These are phyloP conservation scores for Fusarium falciforme DNA, from an alignment of 2,329 filamentous ascomycete genomes.

Conservation along the genomic window DNA sequence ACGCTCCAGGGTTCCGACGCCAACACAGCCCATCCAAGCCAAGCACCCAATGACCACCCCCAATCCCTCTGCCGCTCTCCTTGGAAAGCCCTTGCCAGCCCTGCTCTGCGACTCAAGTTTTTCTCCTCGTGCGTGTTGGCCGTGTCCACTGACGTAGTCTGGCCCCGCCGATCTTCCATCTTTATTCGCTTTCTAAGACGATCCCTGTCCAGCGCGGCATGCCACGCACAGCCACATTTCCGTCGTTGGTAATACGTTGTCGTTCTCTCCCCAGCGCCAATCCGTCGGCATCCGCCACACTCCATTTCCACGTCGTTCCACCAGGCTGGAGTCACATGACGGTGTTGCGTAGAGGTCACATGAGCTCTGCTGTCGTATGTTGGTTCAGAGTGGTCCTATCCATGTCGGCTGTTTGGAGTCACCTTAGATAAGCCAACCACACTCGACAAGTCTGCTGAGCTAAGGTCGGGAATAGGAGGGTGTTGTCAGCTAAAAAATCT, in stretches of 20 bases:
- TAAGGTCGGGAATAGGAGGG: slow-evolving; percentile 1
- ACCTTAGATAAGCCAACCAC: slow-evolving; percentile 15
- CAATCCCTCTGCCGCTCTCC: slow-evolving; percentile 37
- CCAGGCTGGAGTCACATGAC: slow-evolving; percentile 42
- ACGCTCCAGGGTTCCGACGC: slow-evolving; percentile 31
- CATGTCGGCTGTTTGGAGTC: background rate
- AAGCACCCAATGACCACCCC: slow-evolving; percentile 29
- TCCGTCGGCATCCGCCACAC: slow-evolving; percentile 41
- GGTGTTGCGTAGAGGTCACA: slow-evolving; percentile 24
- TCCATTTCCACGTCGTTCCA: slow-evolving; percentile 26
- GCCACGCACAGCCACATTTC: slow-evolving; percentile 41
- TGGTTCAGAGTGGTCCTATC: slow-evolving; percentile 11
- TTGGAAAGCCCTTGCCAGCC: slow-evolving; percentile 32
- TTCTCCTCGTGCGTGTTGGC: slow-evolving; percentile 21
- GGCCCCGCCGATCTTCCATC: slow-evolving; percentile 35
- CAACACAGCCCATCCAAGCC: slow-evolving; percentile 20
- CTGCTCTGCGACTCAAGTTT: slow-evolving; percentile 30
- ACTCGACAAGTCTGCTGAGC: slow-evolving; percentile 16
- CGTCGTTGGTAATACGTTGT: slow-evolving; percentile 33
- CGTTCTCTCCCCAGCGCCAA: slow-evolving; percentile 8
- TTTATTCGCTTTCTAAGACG: background rate
- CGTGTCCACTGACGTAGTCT: slow-evolving; percentile 42
- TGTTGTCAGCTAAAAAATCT: slow-evolving; percentile 13
- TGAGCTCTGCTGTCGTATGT: slow-evolving; percentile 33
- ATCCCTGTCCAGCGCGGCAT: slow-evolving; percentile 28